A percentile compares a stretch with the other conserved stretches of the same genome.
Evolutionary conservation across 306 rosid genomes (phyloP).

Genomic region (Mucuna pruriens): DNA sequence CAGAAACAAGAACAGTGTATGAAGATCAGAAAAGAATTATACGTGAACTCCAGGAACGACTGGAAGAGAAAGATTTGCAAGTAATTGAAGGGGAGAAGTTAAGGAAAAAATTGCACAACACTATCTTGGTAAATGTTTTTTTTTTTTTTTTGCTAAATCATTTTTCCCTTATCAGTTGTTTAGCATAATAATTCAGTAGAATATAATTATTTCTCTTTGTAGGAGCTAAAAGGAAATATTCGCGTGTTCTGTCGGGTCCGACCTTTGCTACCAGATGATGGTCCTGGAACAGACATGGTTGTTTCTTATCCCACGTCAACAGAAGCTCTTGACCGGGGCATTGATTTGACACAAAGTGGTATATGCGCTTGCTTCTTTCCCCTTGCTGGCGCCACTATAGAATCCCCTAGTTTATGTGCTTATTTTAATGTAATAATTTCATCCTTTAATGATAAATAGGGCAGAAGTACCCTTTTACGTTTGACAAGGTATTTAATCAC

Average conservation of each 20-base stretch:
- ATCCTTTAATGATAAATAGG: conserved; percentile 55
- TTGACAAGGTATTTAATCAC: conserved; percentile 90
- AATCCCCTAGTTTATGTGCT: conserved; percentile 4
- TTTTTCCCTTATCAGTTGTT: not conserved
- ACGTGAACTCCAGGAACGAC: conserved; percentile 57
- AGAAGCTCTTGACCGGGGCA: conserved; percentile 80
- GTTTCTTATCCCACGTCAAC: conserved; percentile 81
- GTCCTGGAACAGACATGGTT: conserved; percentile 61
- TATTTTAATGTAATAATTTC: conserved; percentile 1
- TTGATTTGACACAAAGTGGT: conserved; percentile 82
- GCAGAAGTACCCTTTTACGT: conserved; percentile 81
- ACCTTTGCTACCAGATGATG: conserved; percentile 85
- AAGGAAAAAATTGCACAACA: conserved; percentile 84
- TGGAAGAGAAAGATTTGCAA: conserved; percentile 72
- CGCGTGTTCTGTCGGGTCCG: conserved; percentile 96
- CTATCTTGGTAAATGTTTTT: conserved; percentile 72
- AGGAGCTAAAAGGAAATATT: conserved; percentile 97
- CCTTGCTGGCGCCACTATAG: not conserved
- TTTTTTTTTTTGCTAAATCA: not conserved
- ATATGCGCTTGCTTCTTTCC: conserved; percentile 2
- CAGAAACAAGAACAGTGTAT: conserved; percentile 57
- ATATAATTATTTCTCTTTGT: conserved; percentile 4
- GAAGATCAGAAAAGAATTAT: conserved; percentile 65
- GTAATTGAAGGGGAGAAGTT: conserved; percentile 78
- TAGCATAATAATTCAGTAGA: not conserved